Conservation (phyloP, 345 rosid species). For the Boechera stricta region DNA sequence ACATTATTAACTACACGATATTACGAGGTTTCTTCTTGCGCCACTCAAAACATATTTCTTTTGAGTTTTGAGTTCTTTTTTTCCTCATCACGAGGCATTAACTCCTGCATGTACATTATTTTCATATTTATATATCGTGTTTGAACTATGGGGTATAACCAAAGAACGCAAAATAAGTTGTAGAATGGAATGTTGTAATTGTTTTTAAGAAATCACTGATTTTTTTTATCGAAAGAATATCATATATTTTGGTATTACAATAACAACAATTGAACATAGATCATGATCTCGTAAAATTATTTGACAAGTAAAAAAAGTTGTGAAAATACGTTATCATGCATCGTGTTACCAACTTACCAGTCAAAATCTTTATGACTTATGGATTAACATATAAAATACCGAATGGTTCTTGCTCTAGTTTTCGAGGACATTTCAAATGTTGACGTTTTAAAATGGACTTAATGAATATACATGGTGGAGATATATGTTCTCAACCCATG, state of each 20-base stretch:
- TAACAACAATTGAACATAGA: no score
- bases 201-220: no score
- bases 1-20: constrained; percentile 1
- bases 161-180: no score
- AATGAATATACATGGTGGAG: not conserved
- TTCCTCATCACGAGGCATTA: not conserved
- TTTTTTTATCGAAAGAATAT: no score
- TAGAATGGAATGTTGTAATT: no score
- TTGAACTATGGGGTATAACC: no score
- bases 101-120: constrained; percentile 2
- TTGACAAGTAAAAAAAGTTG: not conserved
- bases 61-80: not conserved
- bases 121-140: no score
- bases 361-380: not conserved
- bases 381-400: not conserved
- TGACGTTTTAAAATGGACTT: not conserved
- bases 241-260: no score
- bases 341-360: constrained; percentile 9
- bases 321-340: not conserved
- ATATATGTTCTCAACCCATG: not conserved
- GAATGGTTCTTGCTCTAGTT: not conserved
- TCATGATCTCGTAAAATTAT: not conserved
- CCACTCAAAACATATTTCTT: constrained; percentile 32
- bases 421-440: no score
- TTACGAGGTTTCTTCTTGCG: constrained; percentile 46